Evolutionary conservation across 208 protist species (phyloP), one percentile per base, ranked within the genome.

Genomic region (Crithidia fasciculata): DNA sequence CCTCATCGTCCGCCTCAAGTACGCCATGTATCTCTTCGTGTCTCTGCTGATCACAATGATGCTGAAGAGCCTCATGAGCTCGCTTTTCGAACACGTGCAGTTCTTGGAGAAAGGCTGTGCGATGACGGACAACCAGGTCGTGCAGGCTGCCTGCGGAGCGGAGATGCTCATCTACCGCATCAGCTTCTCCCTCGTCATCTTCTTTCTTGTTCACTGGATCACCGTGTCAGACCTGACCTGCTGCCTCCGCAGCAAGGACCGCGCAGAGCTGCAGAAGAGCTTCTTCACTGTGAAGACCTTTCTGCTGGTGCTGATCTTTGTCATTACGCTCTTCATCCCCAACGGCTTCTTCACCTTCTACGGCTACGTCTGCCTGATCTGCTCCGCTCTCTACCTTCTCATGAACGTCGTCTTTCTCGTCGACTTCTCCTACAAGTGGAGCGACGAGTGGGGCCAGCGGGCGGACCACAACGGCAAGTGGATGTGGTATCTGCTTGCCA

Each of bases 401-500:
- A 83, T 97, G 70, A 96, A 96, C 70, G 83, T 98, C n/a, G 59
- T 99, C 18, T 89, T 98, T 44, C 81, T 99, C 8, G 92, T 99
- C 36, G 97, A 99, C 61, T 99, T 98, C 72, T 89, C 90, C 43
- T 98, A 98, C 79, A 74, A 88, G 47, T 97, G 96, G 87, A 97
- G 89, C 74, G 96, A 98, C 50, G 85, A 90, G 8, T 98, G 94
- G 94, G 85, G 91, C n/a, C 66, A 82, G 41, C 89, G 95, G 9
- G 83, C 88, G 28, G 95, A 98, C 43, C 44, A 74, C 37, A 86
- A 95, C 56, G 12, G 37, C 19, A 94, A 95, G 85, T 96, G 92
- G 91, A 83, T 89, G 76, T 96, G 88, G 85, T 97, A 97, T 54
- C 83, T 96, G 10, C 59, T 95, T 19, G 65, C 63, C 50, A 56